Base-by-base conservation (phyloP, 2,329 filamentous ascomycete genomes). In the Dothistroma septosporum region DNA sequence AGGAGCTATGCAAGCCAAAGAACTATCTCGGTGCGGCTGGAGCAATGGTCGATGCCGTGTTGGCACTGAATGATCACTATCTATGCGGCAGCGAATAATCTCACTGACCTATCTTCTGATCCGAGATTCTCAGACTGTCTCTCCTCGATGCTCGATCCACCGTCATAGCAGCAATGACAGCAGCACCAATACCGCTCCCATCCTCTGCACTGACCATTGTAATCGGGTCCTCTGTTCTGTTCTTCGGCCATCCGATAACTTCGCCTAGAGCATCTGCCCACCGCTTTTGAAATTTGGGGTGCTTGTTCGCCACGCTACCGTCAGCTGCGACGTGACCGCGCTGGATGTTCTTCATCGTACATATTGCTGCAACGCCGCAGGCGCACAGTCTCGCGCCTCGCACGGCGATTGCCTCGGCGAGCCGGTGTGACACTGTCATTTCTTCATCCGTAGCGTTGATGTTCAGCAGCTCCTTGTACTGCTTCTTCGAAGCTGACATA, bases 221-320 rank as follows among this genome's bases (percentile, higher is more conserved):
- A 55, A 78, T 76, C 0, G 72, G 73, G 55, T 73, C 73, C 46
- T 72, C 68, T 1, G 63, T 65, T 62, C 65, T 59, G 35, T 63
- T 66, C 22, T 66, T 60, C 6, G 68, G 65, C 75, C 74, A 76
- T 10, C 70, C 74, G 33, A 77, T 55, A 8, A 77, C 72, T 66
- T 78, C 76, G 0, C 71, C 74, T 50, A 77, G 53, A 12, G 76
- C 76, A 55, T 66, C 66, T n/a, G 73, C 74, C 76, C 76, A 77
- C 59, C 76, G 62, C 55, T 61, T 65, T 67, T 76, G 76, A 65
- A 78, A 78, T 37, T 75, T 73, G 0, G 75, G 75, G 66, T 76
- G 74, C 58, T 77, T 77, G 54, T 75, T 77, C 21, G 74, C 75
- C 16, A 78, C 75, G 50, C 70, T 71, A 0, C 74, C 75, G 59